Percentiles rank a stretch among this genome's conserved stretches.
phyloP scores from a whole-genome alignment of 306 rosid species.

The Astragalus membranaceus region DNA sequence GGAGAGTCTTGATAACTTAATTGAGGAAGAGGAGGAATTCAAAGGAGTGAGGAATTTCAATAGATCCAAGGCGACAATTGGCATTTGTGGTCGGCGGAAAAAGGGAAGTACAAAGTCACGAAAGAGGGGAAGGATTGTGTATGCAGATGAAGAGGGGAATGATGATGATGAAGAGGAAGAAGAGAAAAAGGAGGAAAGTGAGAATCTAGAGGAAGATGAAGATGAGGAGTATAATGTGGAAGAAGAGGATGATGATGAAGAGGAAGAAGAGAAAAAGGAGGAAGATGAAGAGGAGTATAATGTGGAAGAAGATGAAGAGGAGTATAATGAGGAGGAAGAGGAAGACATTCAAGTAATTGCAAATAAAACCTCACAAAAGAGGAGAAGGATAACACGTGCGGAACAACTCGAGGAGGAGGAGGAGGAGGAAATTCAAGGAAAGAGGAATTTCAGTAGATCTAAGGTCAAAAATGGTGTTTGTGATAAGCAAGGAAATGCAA shows the following conservation, averaged over 20 bases:
- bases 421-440: slow-evolving; percentile 31
- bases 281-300: slow-evolving; percentile 9
- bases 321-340: slow-evolving; percentile 29
- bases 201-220: slow-evolving; percentile 9
- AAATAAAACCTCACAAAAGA: slow-evolving; percentile 25
- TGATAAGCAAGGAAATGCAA: slow-evolving; percentile 12
- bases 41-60: slow-evolving; percentile 22
- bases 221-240: slow-evolving; percentile 18
- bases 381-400: slow-evolving; percentile 18
- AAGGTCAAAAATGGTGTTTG: slow-evolving; percentile 28
- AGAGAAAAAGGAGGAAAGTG: background rate
- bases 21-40: slow-evolving; percentile 44
- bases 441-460: slow-evolving; percentile 38
- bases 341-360: slow-evolving; percentile 21
- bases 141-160: slow-evolving; percentile 15
- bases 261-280: background rate
- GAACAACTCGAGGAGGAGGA: slow-evolving; percentile 37
- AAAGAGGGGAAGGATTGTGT: slow-evolving; percentile 21
- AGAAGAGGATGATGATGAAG: slow-evolving; percentile 21
- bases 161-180: slow-evolving; percentile 18
- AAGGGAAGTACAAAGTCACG: slow-evolving; percentile 13
- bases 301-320: slow-evolving; percentile 37
- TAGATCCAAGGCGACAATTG: slow-evolving; percentile 43
- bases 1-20: slow-evolving; percentile 39
- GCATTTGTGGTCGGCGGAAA: slow-evolving; percentile 1